Conservation (phyloP, 306 rosid species). For the Vicia sativa region DNA sequence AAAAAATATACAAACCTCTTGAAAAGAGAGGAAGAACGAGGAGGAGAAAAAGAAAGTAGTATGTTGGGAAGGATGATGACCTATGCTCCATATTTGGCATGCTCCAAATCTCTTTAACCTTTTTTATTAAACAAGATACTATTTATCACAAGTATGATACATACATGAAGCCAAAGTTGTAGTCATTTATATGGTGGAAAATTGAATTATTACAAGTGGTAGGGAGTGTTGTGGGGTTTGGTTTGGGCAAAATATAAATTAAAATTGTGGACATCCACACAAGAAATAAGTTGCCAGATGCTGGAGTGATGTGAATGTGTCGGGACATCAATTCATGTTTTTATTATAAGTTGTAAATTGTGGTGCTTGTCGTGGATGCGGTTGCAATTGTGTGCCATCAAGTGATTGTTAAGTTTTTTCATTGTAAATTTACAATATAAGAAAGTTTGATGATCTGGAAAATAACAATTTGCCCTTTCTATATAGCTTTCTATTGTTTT, state of each 20-base stretch:
- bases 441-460: too few relatives aligned
- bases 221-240: neutral
- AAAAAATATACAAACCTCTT: conserved; percentile 43
- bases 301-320: conserved; percentile 47
- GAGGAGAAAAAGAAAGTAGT: conserved; percentile 54
- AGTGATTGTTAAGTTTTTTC: too few relatives aligned
- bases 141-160: neutral
- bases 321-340: conserved; percentile 52
- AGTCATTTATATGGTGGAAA: conserved; percentile 33
- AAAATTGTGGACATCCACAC: conserved; percentile 57
- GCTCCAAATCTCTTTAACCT: conserved; percentile 2
- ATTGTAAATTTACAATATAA: too few relatives aligned
- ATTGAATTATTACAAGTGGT: conserved; percentile 32
- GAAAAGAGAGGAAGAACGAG: conserved; percentile 48
- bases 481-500: too few relatives aligned
- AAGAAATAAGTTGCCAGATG: conserved; percentile 55
- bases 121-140: conserved; percentile 10
- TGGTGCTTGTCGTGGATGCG: too few relatives aligned
- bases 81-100: conserved; percentile 59
- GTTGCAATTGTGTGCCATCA: too few relatives aligned
- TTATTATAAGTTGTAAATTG: too few relatives aligned
- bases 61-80: conserved; percentile 43
- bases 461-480: too few relatives aligned
- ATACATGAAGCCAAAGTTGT: conserved; percentile 1
- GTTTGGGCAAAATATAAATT: conserved; percentile 19